A percentile compares a stretch with the other conserved stretches of the same genome.
phyloP scores from a whole-genome alignment of 106 monocot genomes.

The Acorus gramineus region DNA sequence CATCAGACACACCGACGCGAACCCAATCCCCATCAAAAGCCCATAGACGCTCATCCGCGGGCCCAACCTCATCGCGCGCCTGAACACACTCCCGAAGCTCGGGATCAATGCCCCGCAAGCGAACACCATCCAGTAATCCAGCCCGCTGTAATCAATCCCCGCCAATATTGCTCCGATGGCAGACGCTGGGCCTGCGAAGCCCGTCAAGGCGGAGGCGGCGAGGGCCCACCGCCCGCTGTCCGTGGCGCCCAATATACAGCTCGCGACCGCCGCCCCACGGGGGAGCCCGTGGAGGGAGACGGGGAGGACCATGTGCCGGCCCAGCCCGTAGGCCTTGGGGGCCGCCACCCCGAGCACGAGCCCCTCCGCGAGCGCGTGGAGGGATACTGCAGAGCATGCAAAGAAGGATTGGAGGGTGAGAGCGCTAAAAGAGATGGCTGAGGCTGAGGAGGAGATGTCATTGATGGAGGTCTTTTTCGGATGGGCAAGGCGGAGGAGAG shows the following conservation, averaged over 20 bases:
- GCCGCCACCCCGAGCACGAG: constrained; percentile 90
- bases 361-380: constrained; percentile 85
- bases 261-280: constrained; percentile 89
- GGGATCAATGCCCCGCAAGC: constrained; percentile 78
- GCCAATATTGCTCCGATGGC: constrained; percentile 89
- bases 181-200: constrained; percentile 65
- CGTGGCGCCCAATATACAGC: constrained; percentile 86
- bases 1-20: constrained; percentile 69
- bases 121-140: constrained; percentile 88
- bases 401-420: constrained; percentile 80
- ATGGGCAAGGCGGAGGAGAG: constrained; percentile 30
- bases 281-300: constrained; percentile 92
- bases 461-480: constrained; percentile 54
- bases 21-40: constrained; percentile 57
- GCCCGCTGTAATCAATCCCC: constrained; percentile 74
- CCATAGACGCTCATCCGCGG: constrained; percentile 52
- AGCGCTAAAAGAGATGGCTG: constrained; percentile 45
- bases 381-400: constrained; percentile 64
- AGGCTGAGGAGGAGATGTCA: constrained; percentile 19
- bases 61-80: constrained; percentile 48
- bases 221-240: constrained; percentile 83
- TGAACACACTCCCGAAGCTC: constrained; percentile 51
- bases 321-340: constrained; percentile 82
- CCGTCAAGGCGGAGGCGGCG: constrained; percentile 67
- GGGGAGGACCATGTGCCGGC: constrained; percentile 84